Evolutionary conservation across 768 basidiomycete genomes (phyloP), one percentile per base, ranked within the genome.

Genomic region (Boletus eberwhitei): DNA sequence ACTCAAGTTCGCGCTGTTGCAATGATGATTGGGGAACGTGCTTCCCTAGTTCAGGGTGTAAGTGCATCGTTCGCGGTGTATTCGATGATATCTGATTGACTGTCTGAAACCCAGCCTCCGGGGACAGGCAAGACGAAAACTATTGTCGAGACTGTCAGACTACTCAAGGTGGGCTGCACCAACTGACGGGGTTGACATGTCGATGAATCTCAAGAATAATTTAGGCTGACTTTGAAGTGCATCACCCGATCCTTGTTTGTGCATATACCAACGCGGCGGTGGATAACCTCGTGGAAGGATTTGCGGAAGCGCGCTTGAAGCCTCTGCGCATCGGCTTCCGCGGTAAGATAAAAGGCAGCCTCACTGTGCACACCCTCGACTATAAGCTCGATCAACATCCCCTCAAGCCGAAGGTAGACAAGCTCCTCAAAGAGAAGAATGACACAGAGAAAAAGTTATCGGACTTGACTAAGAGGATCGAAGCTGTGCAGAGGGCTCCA

Each of bases 191-290:
- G 5, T 26, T 37, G 35, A 24, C 50, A 22, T 53, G 17, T 36
- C 2, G 2, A 9, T 42, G 37, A 31, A 43, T 39, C 48, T 56
- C 7, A 19, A 49, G 22, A 43, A 31, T 32, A n/a, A 40, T 40
- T 14, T 65, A 92, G 86, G 67, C 73, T 4, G 83, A 92, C 64
- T 98, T 94, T 67, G 78, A 87, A 68, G 84, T 95, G 11, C 82
- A 89, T 6, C 82, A 88, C 35, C 93, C 93, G 2, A 76, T 96
- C 38, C 80, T 98, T 14, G 87, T 96, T n/a, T 91, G 90, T 68
- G 94, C 94, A 0, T 96, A 90, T 66, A 97, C 95, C 38, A 95
- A 97, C 61, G 90, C 85, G 19, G 93, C 95, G 0, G 92, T 95
- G 19, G 93, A 97, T 66, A 91, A 95, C 60, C 83, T 97, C 9